Evolutionary conservation across 306 rosid genomes (phyloP), one percentile per base, ranked within the genome.

Genomic region (Fragaria nilgerrensis): DNA sequence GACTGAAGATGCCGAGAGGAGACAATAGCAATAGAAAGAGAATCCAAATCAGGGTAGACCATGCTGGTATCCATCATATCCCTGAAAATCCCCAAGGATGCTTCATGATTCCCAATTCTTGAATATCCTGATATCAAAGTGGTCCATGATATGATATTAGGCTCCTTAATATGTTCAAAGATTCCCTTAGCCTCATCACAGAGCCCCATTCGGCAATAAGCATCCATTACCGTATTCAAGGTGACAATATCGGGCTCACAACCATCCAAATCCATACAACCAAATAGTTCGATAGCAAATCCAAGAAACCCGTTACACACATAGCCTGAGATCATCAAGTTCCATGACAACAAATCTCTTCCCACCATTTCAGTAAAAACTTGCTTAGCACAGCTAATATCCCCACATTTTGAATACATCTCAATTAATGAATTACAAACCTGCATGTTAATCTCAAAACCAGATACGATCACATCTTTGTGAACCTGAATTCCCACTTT

Each of bases 91-190:
- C 70, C 75, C 73, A 86, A 77, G 48, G 82, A 79, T 56, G 68
- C 61, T 27, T 70, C 85, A 67, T 85, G 82, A 63, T 39, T 83
- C 74, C 83, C 83, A 53, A 62, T 63, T 71, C 72, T 39, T 17
- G 82, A 55, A 66, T 81, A 84, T 75, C 91, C 88, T 2, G 79
- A 67, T 61, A 82, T 83, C 73, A 88, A 68, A 12, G 79, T 84
- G 64, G 91, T 88, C 86, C 88, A 88, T 10, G 88, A 88, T 47
- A 85, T 81, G 68, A 85, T 69, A 77, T 77, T 85, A 67, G 91
- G 88, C 48, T 72, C 73, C 75, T 84, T 56, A 66, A 85, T 85
- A 52, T 72, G 79, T n/a, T 61, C 41, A 36, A 88, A 85, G 11
- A 83, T 70, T 78, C 50, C 73, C 9, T 13, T 71, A 9, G 87